Base-by-base conservation (phyloP, 805 yeast genomes). In the Komagataella populi region DNA sequence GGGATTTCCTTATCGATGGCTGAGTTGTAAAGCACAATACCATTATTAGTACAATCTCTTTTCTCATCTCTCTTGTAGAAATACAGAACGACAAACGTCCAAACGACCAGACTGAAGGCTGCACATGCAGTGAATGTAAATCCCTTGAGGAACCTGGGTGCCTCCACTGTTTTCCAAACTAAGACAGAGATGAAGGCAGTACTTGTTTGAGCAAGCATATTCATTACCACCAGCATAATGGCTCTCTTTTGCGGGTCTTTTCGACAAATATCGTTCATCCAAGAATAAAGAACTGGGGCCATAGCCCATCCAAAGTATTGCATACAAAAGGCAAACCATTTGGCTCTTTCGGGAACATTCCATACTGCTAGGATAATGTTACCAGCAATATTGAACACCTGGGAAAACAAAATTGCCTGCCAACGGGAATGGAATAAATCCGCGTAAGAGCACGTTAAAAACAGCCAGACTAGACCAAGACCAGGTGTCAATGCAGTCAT, bases 241-340 rank as follows among this genome's bases (percentile, higher is more conserved):
- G 83, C 78, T 57, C 80, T 69, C 48, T 73, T 70, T 54, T 78
- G 74, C 12, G 78, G 77, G 59, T 80, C 82, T 52, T 74, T 68
- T 55, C 85, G 69, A 54, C 78, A 69, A 50, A 80, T 73, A 62
- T 80, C 85, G 57, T 76, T 76, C 51, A 76, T 76, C 69, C 76
- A 73, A 1, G 83, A 72, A 69, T 80, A 77, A 47, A 79, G 63
- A 48, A 80, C 80, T 0, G 85, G 82, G 1, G 84, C 79, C 61
- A 77, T 76, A 18, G 84, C 77, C 73, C 83, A 80, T 10, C 80
- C 76, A 61, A 78, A 77, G 59, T 80, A 81, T 20, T 77, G 79
- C 50, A 76, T 69, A 58, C 78, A 69, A 60, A 76, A 81, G 0
- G 80, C 87, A 67, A 73, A 78, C 84, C 85, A 80, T 62, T 80